These are phyloP conservation scores for Handroanthus guayacan DNA, from an alignment of 257 asterid genomes.

Conservation along the genomic window DNA sequence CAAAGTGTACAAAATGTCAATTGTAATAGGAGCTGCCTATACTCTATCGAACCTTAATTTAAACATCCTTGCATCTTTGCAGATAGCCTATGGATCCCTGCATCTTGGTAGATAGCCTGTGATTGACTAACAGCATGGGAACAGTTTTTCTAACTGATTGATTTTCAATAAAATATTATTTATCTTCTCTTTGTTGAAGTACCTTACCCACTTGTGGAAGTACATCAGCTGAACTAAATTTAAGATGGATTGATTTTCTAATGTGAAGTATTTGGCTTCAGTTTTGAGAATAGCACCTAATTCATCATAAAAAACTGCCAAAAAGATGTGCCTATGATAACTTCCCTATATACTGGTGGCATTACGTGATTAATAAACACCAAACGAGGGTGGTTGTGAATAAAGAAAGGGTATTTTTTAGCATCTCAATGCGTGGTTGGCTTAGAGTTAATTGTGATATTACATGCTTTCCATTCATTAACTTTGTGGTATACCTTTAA, in stretches of 20 bases:
- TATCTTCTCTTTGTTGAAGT: neutral
- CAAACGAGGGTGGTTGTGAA: neutral
- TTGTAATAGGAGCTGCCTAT: slow-evolving; percentile 17
- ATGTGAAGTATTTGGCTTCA: neutral
- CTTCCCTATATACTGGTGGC: slow-evolving; percentile 6
- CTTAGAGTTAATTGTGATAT: slow-evolving; percentile 11
- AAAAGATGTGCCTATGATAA: neutral
- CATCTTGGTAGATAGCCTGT: neutral
- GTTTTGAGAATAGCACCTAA: neutral
- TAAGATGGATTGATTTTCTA: neutral
- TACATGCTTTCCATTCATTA: slow-evolving; percentile 16
- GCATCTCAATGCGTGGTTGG: slow-evolving; percentile 13
- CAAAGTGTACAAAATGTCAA: neutral
- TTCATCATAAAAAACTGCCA: neutral
- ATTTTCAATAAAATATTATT: neutral
- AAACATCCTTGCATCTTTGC: neutral
- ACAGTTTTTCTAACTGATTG: neutral
- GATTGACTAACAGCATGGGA: neutral
- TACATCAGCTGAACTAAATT: neutral
- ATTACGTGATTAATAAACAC: slow-evolving; percentile 23
- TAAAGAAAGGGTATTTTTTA: neutral
- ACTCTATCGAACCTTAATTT: neutral
- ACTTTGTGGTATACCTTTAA: slow-evolving; percentile 21
- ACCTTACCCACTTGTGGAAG: neutral
- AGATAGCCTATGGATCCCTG: neutral